Base-by-base conservation (phyloP, 805 yeast genomes). In the Wickerhamiella alocasiicola region DNA sequence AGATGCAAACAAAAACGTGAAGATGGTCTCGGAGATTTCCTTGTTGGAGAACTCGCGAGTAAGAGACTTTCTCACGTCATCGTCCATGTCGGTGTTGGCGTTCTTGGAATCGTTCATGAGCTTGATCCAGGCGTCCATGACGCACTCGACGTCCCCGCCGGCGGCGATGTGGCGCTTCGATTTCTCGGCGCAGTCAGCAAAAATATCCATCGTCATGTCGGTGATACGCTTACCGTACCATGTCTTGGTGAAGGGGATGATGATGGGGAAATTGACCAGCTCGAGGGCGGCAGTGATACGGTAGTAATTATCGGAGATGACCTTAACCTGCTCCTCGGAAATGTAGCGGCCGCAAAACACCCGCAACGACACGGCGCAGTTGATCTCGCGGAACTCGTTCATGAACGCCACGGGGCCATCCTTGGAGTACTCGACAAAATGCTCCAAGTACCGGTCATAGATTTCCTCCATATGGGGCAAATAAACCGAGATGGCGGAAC, bases 161-260 rank as follows among this genome's bases (percentile, higher is more conserved):
- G 70, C 67, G 31, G 72, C 78, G 56, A 88, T 79, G 56, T 78
- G 78, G 43, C 71, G 72, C 62, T 88, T 88, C 41, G 97, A 82
- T 74, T 68, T 73, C 50, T 71, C 84, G 13, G 98, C 94, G 68
- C 97, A 88, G 20, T 63, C 63, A 55, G 78, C 95, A 54, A 91
- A 85, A 52, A 84, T 78, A 52, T 75, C 78, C 96, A 91, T 88
- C 13, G 95, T 83, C 69, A 78, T 74, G 59, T 91, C 94, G 43
- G 96, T 94, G 55, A 87, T 81, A 57, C 71, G 76, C 67, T 82
- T 79, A 50, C 98, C 98, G 63, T 87, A 83, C 98, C 98, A 91
- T 26, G 98, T 80, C 67, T 88, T 91, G 46, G 98, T 85, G 70
- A 71, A 91, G 23, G 98, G 98, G 36, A 91, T 61, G 49, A 91